These are phyloP conservation scores for Emericellopsis cladophorae DNA, from an alignment of 2,329 filamentous ascomycete genomes.

Conservation along the genomic window DNA sequence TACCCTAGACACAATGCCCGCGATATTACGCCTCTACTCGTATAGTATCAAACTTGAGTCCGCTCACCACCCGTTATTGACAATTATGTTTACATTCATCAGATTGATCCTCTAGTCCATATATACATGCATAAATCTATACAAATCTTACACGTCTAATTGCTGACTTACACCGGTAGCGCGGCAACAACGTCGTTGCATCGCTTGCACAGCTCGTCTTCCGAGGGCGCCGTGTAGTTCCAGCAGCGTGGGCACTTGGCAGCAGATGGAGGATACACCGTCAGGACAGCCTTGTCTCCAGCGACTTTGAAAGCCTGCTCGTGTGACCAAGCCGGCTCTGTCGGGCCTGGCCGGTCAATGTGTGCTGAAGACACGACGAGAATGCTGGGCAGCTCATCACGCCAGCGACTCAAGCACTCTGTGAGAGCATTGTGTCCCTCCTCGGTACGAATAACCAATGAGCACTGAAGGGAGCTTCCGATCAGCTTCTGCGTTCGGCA, in stretches of 20 bases:
- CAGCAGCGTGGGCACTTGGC: constrained; percentile 83
- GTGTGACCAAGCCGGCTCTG: constrained; percentile 25
- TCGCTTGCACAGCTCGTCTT: constrained; percentile 56
- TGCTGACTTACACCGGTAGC: not conserved
- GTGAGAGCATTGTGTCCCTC: constrained; percentile 11
- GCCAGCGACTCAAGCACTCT: constrained; percentile 22
- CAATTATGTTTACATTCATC: not conserved
- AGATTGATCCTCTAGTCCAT: not conserved
- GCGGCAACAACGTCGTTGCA: constrained; percentile 53
- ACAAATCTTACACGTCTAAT: not conserved
- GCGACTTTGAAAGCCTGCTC: constrained; percentile 26
- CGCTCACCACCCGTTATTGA: not conserved
- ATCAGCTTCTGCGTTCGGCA: constrained; percentile 60
- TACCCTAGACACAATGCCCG: no score
- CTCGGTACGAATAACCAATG: constrained; percentile 43
- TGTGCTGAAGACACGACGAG: constrained; percentile 59
- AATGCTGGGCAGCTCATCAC: constrained; percentile 44
- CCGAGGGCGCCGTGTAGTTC: constrained; percentile 62
- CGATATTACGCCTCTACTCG: no score
- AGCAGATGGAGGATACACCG: constrained; percentile 33
- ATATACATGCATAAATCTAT: constrained; percentile 1
- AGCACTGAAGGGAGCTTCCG: constrained; percentile 70
- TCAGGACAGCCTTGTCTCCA: constrained; percentile 22
- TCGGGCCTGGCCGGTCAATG: constrained; percentile 22
- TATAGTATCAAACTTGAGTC: not conserved